Evolutionary conservation across 768 basidiomycete species (phyloP), one percentile per base, ranked within the genome.

Genomic region (Suillus clintonianus): DNA sequence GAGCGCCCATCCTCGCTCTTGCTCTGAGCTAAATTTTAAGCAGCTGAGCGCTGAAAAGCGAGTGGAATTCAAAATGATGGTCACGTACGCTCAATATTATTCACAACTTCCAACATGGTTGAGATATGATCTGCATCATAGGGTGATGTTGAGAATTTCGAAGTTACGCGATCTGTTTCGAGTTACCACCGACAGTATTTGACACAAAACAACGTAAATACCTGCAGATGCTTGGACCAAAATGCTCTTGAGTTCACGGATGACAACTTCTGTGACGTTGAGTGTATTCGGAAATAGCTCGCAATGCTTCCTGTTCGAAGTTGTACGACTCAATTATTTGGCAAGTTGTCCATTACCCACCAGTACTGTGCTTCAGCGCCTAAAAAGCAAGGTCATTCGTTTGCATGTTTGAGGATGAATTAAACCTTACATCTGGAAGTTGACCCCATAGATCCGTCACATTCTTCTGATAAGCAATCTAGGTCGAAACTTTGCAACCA

Each of bases 141-240:
- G 14, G 75, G 74, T 15, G 74, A 75, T 8, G 74, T 75, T 51
- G 74, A 76, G 58, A 76, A 75, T n/a, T 75, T 75, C 0, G 70
- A 72, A 37, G 73, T 60, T 14, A 76, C 43, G 42, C 75, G 69
- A 59, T 75, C 74, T 75, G 63, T 34, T 57, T 15, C 24, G 11
- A 47, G 10, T 32, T 42, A 39, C 8, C 22, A 19, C 65, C 24
- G 59, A 47, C 39, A 24, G 55, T 32, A 39, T 15, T 3, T 58
- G 43, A 34, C 2, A 55, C 2, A 32, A 2, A 15, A 0, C 0
- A 3, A 19, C 19, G 2, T 42, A 17, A 37, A 11, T 45, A 76
- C 74, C 74, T 70, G 73, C 73, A 17, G 75, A 72, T 45, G 74
- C 70, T 51, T 75, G 74, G 34, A 75, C 42, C 30, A 75, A 54